A percentile compares a stretch with the other conserved stretches of the same genome.
phyloP scores from a whole-genome alignment of 2,329 filamentous ascomycete genomes.

The Neobulgaria alba region DNA sequence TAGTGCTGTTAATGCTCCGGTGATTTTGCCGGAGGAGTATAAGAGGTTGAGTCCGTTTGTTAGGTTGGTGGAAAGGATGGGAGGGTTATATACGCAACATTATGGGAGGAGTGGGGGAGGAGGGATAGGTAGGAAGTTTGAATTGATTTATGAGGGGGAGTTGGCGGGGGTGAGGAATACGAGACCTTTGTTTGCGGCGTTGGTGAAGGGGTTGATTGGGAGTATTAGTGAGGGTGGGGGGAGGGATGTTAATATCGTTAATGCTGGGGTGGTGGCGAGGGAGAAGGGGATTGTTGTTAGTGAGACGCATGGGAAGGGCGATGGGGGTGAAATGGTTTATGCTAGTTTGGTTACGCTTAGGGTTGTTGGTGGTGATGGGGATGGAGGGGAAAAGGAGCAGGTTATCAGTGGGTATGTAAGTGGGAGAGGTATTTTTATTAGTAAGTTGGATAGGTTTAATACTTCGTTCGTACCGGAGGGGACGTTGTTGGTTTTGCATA shows the following conservation, averaged over 20 bases:
- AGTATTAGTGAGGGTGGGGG: constrained; percentile 59
- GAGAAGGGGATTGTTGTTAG: constrained; percentile 72
- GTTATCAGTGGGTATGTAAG: constrained; percentile 59
- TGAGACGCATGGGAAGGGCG: constrained; percentile 55
- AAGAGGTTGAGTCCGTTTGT: constrained; percentile 71
- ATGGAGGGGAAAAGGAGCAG: constrained; percentile 10
- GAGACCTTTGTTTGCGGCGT: constrained; percentile 67
- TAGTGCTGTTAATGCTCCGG: constrained; percentile 69
- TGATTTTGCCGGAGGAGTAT: constrained; percentile 75
- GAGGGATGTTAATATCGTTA: constrained; percentile 73
- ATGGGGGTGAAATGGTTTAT: constrained; percentile 54
- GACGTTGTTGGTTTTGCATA: constrained; percentile 68
- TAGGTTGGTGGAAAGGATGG: constrained; percentile 69
- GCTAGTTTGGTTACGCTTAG: constrained; percentile 63
- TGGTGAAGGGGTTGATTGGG: constrained; percentile 67
- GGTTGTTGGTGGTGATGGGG: constrained; percentile 29
- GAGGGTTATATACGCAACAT: constrained; percentile 70
- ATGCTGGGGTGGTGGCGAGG: constrained; percentile 65
- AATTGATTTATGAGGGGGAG: constrained; percentile 70
- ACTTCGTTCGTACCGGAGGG: constrained; percentile 67
- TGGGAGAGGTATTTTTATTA: constrained; percentile 58
- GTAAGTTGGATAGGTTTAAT: constrained; percentile 62
- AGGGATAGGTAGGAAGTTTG: constrained; percentile 59
- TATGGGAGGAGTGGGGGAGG: constrained; percentile 34
- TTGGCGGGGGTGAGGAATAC: constrained; percentile 65